Base-by-base conservation (phyloP, 2,329 filamentous ascomycete genomes). In the Aspergillus caelatus region DNA sequence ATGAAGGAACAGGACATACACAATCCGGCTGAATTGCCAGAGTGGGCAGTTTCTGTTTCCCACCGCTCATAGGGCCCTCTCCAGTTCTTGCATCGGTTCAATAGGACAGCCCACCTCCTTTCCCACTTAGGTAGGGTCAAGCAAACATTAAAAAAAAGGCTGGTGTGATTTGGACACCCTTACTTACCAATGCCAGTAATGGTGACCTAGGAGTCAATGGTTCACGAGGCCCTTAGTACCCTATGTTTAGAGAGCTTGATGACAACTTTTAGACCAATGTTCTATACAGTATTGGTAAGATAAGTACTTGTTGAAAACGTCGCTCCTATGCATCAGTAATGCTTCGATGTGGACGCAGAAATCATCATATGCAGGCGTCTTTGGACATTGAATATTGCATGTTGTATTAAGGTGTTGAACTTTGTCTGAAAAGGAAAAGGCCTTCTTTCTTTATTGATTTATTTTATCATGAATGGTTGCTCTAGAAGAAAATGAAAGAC, bases 401-500 rank as follows among this genome's bases (percentile, higher is more conserved):
- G 34, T 36, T 2, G 14, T 14, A 36, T 36, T 36, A 14, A 16
- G 34, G 34, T 36, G 34, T 19, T 41, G 39, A 19, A 36, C 34
- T 5, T 16, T 41, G n/a, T 41, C 39, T 41, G 39, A 41, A 41
- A 41, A 41, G 16, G 9, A 9, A 41, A 41, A n/a, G 16, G 3
- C 26, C 4, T 26, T 26, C 16, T 11, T 48, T 60, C 34, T 58
- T 28, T 43, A 52, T 62, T 65, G 28, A 62, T 55, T 30, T 55
- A 57, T 52, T 64, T 52, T 65, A 65, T 62, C 62, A 66, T 63
- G 64, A 65, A 74, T 73, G 69, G 69, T 70, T 67, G 70, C 67
- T 69, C 73, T 66, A 72, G 67, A 70, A 75, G 65, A 71, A 68
- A 65, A 71, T 70, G 62, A 69, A 62, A 66, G 64, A 71, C 73